phyloP scores from a whole-genome alignment of 257 asterid species.

The Hygrophila difformis region DNA sequence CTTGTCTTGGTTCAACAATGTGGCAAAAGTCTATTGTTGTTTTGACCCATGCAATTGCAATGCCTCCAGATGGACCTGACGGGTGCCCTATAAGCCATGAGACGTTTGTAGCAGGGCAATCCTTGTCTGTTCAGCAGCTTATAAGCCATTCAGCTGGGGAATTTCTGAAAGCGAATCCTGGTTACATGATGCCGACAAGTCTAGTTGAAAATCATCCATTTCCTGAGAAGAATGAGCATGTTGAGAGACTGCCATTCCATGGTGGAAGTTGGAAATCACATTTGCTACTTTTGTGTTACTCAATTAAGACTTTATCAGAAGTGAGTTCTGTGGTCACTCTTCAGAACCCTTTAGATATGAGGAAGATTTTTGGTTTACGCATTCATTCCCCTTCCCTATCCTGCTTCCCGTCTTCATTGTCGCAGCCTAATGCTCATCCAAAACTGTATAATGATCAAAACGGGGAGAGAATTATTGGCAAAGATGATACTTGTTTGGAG shows the following conservation, averaged over 20 bases:
- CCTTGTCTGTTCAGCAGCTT: constrained; percentile 32
- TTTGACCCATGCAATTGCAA: constrained; percentile 63
- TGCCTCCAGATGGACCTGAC: constrained; percentile 56
- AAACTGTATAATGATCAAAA: constrained; percentile 17
- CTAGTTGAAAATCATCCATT: constrained; percentile 44
- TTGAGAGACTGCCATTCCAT: constrained; percentile 22
- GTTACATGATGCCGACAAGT: constrained; percentile 34
- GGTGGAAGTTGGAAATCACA: constrained; percentile 53
- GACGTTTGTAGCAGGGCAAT: constrained; percentile 33
- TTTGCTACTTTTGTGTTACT: constrained; percentile 51
- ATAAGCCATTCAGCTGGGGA: constrained; percentile 33
- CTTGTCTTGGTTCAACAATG: constrained; percentile 57
- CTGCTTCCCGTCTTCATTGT: constrained; percentile 28
- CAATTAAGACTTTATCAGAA: constrained; percentile 57
- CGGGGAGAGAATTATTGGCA: constrained; percentile 13
- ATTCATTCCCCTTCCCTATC: constrained; percentile 19
- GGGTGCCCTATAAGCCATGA: constrained; percentile 43
- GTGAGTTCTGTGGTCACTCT: constrained; percentile 21
- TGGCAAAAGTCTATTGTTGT: constrained; percentile 53
- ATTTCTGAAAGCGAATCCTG: constrained; percentile 15
- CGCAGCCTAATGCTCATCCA: constrained; percentile 29
- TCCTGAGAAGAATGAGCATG: constrained; percentile 16
- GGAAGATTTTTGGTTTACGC: constrained; percentile 18
- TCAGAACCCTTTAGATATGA: constrained; percentile 8
- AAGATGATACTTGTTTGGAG: constrained; percentile 10